Conservation (phyloP, 1,284 basidiomycete genomes). For the Porodaedalea pini region DNA sequence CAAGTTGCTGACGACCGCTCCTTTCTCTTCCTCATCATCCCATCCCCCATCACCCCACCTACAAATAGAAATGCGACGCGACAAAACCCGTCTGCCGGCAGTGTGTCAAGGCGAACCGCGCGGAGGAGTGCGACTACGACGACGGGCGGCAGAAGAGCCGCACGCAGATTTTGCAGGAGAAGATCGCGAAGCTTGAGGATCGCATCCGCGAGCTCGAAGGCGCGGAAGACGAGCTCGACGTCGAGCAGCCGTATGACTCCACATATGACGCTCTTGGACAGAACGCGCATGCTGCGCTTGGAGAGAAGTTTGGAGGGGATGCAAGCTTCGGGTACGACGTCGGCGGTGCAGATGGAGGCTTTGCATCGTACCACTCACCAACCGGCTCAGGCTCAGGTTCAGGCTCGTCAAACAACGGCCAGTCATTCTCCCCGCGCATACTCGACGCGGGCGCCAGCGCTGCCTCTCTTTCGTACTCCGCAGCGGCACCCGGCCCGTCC, state of each 20-base stretch:
- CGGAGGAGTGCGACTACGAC: constrained; percentile 55
- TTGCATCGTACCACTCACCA: constrained; percentile 5
- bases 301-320: background rate
- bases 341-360: background rate
- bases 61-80: constrained; percentile 54
- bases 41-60: background rate
- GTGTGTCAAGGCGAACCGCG: constrained; percentile 51
- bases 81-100: constrained; percentile 53
- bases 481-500: background rate
- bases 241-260: background rate
- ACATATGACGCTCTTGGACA: background rate
- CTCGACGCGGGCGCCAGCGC: background rate
- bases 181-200: constrained; percentile 49
- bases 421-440: constrained; percentile 1
- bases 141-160: constrained; percentile 59
- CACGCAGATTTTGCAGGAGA: constrained; percentile 57
- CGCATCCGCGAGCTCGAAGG: constrained; percentile 52
- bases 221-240: constrained; percentile 9
- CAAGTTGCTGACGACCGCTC: too few relatives aligned
- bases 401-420: background rate
- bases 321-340: background rate
- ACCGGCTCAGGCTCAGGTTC: constrained; percentile 7
- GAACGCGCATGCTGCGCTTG: background rate
- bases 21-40: background rate
- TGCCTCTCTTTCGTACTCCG: background rate